Evolutionary conservation across 208 protist genomes (phyloP).

Genomic region (Crithidia fasciculata): DNA sequence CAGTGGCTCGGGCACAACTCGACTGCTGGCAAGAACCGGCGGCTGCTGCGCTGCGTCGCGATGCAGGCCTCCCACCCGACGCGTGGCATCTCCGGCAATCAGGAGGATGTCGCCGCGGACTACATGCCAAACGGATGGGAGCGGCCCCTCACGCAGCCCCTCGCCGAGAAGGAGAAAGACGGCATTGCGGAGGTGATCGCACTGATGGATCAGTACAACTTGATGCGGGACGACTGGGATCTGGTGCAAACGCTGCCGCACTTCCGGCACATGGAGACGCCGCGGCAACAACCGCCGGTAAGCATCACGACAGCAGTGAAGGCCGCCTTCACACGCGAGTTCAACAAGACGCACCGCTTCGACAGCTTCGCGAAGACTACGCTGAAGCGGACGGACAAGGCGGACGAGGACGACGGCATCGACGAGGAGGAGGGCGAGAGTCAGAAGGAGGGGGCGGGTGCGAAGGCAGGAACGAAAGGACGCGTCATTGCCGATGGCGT

Average conservation of each 20-base stretch:
- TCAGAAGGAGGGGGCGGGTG: not conserved
- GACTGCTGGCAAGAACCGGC: constrained; percentile 86
- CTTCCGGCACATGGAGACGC: constrained; percentile 73
- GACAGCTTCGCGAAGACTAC: constrained; percentile 73
- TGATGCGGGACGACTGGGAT: constrained; percentile 92
- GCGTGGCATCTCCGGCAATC: constrained; percentile 66
- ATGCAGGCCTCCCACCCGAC: constrained; percentile 65
- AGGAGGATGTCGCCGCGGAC: constrained; percentile 81
- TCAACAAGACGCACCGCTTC: constrained; percentile 85
- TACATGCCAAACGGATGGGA: constrained; percentile 88
- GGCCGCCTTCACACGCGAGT: constrained; percentile 88
- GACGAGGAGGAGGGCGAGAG: constrained; percentile 32
- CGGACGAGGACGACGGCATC: not conserved
- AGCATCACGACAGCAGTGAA: constrained; percentile 83
- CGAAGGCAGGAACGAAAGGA: constrained; percentile 19
- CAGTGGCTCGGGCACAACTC: constrained; percentile 90
- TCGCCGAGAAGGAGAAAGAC: constrained; percentile 66
- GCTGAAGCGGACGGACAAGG: constrained; percentile 47
- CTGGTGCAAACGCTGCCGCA: constrained; percentile 75
- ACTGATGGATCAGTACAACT: constrained; percentile 87
- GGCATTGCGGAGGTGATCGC: constrained; percentile 75
- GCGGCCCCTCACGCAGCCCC: constrained; percentile 56
- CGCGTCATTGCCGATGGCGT: constrained; percentile 25
- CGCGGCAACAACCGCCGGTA: constrained; percentile 20
- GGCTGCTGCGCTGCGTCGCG: constrained; percentile 68